Percentiles rank a stretch among this genome's conserved stretches.
phyloP scores from a whole-genome alignment of 495 filamentous ascomycete species.

The Aspergillus hancockii region DNA sequence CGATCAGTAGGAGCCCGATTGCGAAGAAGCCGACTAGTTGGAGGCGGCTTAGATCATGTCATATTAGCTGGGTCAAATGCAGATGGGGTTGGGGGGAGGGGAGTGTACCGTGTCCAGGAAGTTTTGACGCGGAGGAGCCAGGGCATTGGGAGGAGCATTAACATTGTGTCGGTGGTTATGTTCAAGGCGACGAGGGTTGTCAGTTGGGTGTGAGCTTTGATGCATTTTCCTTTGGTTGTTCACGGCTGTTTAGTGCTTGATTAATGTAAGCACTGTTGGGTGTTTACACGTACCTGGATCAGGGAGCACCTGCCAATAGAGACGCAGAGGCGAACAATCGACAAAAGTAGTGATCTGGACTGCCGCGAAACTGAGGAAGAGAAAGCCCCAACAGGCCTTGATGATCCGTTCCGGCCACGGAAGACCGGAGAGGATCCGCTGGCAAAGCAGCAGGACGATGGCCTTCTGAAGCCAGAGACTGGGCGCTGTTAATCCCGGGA shows the following conservation, averaged over 20 bases:
- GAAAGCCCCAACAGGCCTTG: slow-evolving; percentile 10
- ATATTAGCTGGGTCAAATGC: background rate
- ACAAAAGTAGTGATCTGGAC: slow-evolving; percentile 7
- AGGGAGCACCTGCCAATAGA: slow-evolving; percentile 17
- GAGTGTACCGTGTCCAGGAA: slow-evolving; percentile 11
- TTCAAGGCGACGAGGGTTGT: slow-evolving; percentile 11
- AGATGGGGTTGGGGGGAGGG: background rate
- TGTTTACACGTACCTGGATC: slow-evolving; percentile 11
- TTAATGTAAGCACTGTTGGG: too few relatives aligned
- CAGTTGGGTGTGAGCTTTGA: slow-evolving; percentile 10
- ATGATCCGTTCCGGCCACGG: slow-evolving; percentile 15
- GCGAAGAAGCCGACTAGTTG: slow-evolving; percentile 15
- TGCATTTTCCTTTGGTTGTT: slow-evolving; percentile 7
- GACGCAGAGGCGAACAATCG: slow-evolving; percentile 7
- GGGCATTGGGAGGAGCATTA: slow-evolving; percentile 19
- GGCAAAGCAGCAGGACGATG: slow-evolving; percentile 14
- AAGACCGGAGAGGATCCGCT: slow-evolving; percentile 14
- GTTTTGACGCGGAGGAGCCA: slow-evolving; percentile 11
- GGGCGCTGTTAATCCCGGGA: background rate
- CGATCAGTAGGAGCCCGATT: slow-evolving; percentile 12
- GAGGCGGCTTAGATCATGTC: slow-evolving; percentile 7
- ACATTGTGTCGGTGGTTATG: slow-evolving; percentile 16
- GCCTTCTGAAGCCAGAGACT: slow-evolving; percentile 22
- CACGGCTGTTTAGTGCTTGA: background rate
- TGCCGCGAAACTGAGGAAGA: slow-evolving; percentile 6